Conservation (phyloP, 495 filamentous ascomycete species). For the Trichoderma parareesei region DNA sequence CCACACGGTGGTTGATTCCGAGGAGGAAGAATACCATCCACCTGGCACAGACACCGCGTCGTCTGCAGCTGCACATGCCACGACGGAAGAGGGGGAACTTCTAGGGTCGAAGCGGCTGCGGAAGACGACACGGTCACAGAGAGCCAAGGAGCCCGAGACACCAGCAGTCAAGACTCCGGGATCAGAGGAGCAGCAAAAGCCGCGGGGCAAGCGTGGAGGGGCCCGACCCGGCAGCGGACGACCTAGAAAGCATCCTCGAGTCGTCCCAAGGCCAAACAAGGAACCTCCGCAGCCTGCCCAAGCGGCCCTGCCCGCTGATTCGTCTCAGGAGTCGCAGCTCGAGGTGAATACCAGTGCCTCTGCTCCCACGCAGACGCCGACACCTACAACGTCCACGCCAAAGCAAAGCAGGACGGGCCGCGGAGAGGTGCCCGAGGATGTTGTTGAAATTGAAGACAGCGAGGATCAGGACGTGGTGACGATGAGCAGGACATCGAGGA, state of each 20-base stretch:
- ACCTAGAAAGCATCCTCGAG: slow-evolving; percentile 8
- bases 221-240: slow-evolving; percentile 2
- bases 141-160: neutral
- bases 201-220: slow-evolving; percentile 2
- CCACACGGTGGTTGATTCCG: neutral
- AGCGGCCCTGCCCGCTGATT: neutral
- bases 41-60: neutral
- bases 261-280: neutral
- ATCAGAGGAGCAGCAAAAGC: neutral
- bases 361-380: neutral
- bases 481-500: neutral
- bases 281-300: neutral
- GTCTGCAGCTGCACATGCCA: neutral
- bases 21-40: slow-evolving; percentile 5
- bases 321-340: neutral
- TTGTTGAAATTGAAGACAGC: neutral
- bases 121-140: neutral
- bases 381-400: neutral
- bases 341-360: neutral
- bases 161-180: neutral
- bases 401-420: neutral
- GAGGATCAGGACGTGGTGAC: neutral
- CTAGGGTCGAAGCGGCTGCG: neutral
- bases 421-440: neutral
- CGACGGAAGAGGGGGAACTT: neutral